Conservation (phyloP, 2,329 filamentous ascomycete species). For the Hymenoscyphus fraxineus region DNA sequence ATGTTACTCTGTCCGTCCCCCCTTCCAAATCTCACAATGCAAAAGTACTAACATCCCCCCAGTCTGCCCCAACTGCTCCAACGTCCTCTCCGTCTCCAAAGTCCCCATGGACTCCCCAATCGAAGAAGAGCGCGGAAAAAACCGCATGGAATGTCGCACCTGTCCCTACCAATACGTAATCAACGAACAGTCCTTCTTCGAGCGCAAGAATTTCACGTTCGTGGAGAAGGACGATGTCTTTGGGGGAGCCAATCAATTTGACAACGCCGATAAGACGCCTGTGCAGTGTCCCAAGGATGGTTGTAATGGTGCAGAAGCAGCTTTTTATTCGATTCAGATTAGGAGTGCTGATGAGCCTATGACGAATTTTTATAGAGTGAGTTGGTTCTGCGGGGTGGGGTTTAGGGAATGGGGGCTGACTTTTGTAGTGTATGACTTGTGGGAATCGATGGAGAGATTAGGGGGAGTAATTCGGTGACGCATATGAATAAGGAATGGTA, state of each 20-base stretch:
- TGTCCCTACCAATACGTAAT: conserved; percentile 91
- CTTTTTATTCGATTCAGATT: conserved; percentile 96
- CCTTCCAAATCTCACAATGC: not conserved
- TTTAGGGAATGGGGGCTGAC: conserved; percentile 10
- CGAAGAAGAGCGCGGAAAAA: conserved; percentile 52
- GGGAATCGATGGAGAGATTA: conserved; percentile 58
- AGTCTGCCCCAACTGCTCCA: conserved; percentile 83
- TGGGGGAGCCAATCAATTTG: conserved; percentile 83
- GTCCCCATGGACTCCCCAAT: conserved; percentile 31
- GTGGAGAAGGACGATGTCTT: conserved; percentile 89
- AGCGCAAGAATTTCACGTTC: conserved; percentile 73
- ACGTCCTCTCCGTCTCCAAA: conserved; percentile 70
- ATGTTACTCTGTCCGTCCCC: conserved; percentile 63
- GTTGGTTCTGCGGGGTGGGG: conserved; percentile 17
- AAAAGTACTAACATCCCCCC: conserved; percentile 19
- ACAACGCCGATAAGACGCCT: conserved; percentile 80
- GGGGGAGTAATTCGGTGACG: not conserved
- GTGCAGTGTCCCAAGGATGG: conserved; percentile 78
- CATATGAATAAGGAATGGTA: not conserved
- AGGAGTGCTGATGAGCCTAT: conserved; percentile 97
- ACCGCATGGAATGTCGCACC: conserved; percentile 88
- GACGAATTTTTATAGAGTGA: conserved; percentile 90
- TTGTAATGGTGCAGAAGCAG: conserved; percentile 80
- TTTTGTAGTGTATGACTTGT: conserved; percentile 60
- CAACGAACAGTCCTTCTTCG: conserved; percentile 66